A percentile compares a stretch with the other conserved stretches of the same genome.
phyloP scores from a whole-genome alignment of 805 yeast genomes.

The Scheffersomyces stipitis region DNA sequence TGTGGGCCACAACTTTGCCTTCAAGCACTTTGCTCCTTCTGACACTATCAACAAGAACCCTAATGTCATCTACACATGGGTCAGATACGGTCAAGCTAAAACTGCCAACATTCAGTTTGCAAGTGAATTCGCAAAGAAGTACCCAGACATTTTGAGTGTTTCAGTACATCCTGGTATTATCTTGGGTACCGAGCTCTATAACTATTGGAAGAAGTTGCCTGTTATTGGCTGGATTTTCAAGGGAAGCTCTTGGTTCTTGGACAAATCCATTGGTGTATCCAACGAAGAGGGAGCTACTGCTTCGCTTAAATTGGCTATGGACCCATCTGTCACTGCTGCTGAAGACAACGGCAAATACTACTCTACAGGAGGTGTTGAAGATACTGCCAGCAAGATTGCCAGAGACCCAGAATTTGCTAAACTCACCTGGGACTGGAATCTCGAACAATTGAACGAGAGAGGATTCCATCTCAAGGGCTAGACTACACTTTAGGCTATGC shows the following conservation, averaged over 20 bases:
- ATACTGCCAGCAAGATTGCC: slow-evolving; percentile 23
- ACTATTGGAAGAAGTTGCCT: slow-evolving; percentile 25
- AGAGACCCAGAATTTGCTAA: slow-evolving; percentile 18
- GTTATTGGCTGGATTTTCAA: slow-evolving; percentile 21
- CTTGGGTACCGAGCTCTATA: slow-evolving; percentile 32
- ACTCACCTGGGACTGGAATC: slow-evolving; percentile 30
- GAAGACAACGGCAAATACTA: slow-evolving; percentile 31
- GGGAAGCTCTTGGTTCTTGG: slow-evolving; percentile 11
- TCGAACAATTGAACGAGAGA: slow-evolving; percentile 18
- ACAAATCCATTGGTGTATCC: slow-evolving; percentile 24
- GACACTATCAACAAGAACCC: slow-evolving; percentile 26
- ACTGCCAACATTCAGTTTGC: slow-evolving; percentile 31
- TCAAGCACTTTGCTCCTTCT: slow-evolving; percentile 23
- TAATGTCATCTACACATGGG: slow-evolving; percentile 23
- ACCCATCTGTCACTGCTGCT: slow-evolving; percentile 18
- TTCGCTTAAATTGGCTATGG: slow-evolving; percentile 34
- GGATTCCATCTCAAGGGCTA: slow-evolving; percentile 10
- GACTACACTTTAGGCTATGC: too few relatives aligned
- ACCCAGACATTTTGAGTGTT: slow-evolving; percentile 32
- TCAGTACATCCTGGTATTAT: slow-evolving; percentile 42
- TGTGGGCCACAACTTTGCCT: slow-evolving; percentile 29
- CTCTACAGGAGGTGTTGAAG: slow-evolving; percentile 31
- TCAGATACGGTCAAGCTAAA: slow-evolving; percentile 38
- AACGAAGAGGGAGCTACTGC: slow-evolving; percentile 36
- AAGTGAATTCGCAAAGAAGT: slow-evolving; percentile 22